Conservation (phyloP, 1,139 yeast species). For the Protomyces pachydermus region DNA sequence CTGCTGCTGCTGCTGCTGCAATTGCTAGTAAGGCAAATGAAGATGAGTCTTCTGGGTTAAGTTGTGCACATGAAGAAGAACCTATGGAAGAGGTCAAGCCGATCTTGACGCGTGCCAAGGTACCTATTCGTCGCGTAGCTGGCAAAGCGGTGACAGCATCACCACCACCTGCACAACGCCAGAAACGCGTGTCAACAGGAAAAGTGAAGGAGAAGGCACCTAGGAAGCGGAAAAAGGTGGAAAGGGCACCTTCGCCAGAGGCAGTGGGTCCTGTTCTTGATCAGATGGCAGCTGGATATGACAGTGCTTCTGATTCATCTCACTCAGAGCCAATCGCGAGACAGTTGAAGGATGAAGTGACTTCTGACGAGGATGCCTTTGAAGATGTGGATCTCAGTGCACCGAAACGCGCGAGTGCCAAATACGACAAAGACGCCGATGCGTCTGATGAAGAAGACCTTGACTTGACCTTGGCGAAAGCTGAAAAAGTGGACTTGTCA, state of each 20-base stretch:
- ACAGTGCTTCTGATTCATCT: background rate
- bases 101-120: background rate
- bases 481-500: conserved; percentile 12
- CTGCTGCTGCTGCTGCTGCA: background rate
- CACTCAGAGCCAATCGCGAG: background rate
- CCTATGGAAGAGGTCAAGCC: background rate
- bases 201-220: background rate
- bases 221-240: background rate
- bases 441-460: background rate
- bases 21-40: background rate
- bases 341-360: background rate
- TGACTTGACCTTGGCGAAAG: conserved; percentile 15
- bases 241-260: background rate
- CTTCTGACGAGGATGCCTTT: conserved; percentile 1
- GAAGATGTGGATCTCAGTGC: conserved; percentile 13
- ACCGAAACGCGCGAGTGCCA: conserved; percentile 4
- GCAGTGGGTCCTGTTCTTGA: background rate
- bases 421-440: background rate
- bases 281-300: background rate
- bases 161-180: no score
- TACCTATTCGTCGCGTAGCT: background rate
- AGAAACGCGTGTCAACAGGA: no score
- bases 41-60: background rate
- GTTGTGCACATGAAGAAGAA: background rate
- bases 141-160: background rate